These are phyloP conservation scores for Aspergillus novofumigatus DNA, from an alignment of 2,329 filamentous ascomycete genomes.

Conservation along the genomic window DNA sequence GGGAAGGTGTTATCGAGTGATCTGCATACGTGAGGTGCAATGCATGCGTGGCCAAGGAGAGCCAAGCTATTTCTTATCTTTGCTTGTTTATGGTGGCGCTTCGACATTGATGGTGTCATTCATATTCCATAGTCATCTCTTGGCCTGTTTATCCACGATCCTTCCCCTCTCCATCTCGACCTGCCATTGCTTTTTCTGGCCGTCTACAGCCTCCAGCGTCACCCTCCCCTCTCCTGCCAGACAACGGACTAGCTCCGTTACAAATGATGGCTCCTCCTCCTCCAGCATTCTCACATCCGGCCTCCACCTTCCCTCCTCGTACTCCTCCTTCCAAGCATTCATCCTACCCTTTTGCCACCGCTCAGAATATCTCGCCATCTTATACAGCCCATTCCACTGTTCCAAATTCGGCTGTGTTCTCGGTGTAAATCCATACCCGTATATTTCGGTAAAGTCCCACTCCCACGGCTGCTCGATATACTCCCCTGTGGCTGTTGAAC, in stretches of 20 bases:
- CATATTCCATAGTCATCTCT: background rate
- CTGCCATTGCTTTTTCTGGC: background rate
- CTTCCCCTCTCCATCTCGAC: background rate
- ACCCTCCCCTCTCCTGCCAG: background rate
- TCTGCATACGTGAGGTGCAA: background rate
- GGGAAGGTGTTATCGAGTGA: background rate
- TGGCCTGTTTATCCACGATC: background rate
- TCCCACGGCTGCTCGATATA: constrained; percentile 13
- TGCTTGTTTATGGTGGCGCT: background rate
- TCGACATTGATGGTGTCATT: background rate
- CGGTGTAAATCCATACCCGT: constrained; percentile 14
- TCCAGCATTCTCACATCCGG: background rate
- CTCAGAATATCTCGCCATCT: background rate
- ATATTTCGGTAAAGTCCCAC: constrained; percentile 16
- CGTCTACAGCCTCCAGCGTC: background rate
- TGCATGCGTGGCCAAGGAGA: background rate
- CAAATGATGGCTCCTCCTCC: background rate
- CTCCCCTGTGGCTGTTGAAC: background rate
- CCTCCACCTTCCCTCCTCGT: background rate
- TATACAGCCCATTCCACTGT: constrained; percentile 17
- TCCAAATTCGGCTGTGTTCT: constrained; percentile 17
- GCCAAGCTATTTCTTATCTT: background rate
- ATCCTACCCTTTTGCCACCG: background rate
- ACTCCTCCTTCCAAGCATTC: background rate
- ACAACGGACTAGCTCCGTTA: background rate